A percentile compares a stretch with the other conserved stretches of the same genome.
These are phyloP conservation scores for Orbilia brochopaga DNA, from an alignment of 2,329 filamentous ascomycete species.

Conservation along the genomic window DNA sequence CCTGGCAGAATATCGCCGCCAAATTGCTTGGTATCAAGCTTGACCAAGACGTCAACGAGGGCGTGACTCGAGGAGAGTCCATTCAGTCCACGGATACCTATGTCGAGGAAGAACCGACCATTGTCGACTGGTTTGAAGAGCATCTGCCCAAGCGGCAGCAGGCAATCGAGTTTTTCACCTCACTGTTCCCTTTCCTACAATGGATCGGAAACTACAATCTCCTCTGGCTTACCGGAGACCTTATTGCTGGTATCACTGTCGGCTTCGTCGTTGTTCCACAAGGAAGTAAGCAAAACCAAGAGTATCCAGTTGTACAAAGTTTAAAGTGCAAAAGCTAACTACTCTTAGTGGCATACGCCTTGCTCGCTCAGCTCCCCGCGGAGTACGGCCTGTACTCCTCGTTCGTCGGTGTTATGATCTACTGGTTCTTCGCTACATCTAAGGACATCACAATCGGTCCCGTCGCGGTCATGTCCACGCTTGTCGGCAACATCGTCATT, in stretches of 20 bases:
- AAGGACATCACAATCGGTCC: constrained; percentile 98
- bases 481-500: constrained; percentile 80
- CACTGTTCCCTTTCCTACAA: constrained; percentile 77
- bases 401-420: constrained; percentile 91
- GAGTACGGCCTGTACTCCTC: constrained; percentile 92
- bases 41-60: constrained; percentile 30
- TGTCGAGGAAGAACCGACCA: constrained; percentile 79
- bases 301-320: neutral
- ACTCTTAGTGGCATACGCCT: constrained; percentile 77
- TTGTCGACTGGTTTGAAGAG: constrained; percentile 72
- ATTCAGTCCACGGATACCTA: constrained; percentile 70
- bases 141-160: constrained; percentile 67
- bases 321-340: neutral
- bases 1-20: constrained; percentile 35
- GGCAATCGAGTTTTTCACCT: constrained; percentile 65
- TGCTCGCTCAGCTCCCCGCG: constrained; percentile 76
- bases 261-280: constrained; percentile 89
- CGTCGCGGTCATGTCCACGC: constrained; percentile 91
- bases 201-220: constrained; percentile 91
- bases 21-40: constrained; percentile 50
- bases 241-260: constrained; percentile 82
- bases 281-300: constrained; percentile 63
- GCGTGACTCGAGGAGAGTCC: constrained; percentile 44
- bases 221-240: constrained; percentile 85
- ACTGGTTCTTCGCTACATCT: constrained; percentile 98